phyloP scores from a whole-genome alignment of 2,329 filamentous ascomycete genomes.

The Myriosclerotinia scirpicola region DNA sequence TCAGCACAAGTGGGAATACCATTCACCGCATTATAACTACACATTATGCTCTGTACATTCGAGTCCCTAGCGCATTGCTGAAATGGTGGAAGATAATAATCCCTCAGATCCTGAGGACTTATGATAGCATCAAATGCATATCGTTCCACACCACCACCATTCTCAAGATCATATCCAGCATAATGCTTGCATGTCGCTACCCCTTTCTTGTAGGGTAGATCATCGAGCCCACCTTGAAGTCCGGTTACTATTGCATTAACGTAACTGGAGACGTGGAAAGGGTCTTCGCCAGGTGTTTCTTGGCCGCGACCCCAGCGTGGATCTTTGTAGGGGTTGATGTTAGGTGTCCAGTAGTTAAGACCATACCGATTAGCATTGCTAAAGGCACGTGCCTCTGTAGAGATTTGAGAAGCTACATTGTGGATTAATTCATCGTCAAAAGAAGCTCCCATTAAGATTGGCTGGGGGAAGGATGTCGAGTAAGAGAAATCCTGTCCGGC shows the following conservation, averaged over 20 bases:
- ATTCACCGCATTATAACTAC: constrained; percentile 64
- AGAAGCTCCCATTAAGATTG: constrained; percentile 60
- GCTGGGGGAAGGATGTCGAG: constrained; percentile 65
- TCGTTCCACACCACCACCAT: constrained; percentile 46
- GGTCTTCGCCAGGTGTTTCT: constrained; percentile 61
- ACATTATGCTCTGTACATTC: constrained; percentile 60
- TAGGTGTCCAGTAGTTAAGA: constrained; percentile 64
- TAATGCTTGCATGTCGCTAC: constrained; percentile 61
- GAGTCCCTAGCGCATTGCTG: constrained; percentile 60
- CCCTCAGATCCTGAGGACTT: constrained; percentile 60
- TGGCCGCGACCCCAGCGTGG: constrained; percentile 62
- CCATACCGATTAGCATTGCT: constrained; percentile 58
- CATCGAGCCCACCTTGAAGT: constrained; percentile 50
- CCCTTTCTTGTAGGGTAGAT: constrained; percentile 45
- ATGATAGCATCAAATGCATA: constrained; percentile 58
- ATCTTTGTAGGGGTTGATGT: constrained; percentile 65
- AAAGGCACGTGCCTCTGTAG: constrained; percentile 64
- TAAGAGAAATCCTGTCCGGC: constrained; percentile 53
- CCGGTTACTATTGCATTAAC: constrained; percentile 54
- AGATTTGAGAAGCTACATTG: constrained; percentile 54
- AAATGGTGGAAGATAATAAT: constrained; percentile 69
- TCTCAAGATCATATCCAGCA: constrained; percentile 56
- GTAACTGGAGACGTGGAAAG: constrained; percentile 51
- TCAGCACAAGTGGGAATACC: constrained; percentile 65
- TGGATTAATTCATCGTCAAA: constrained; percentile 63